Conservation (phyloP, 75 land plant genomes). For the Gnetum montanum region DNA sequence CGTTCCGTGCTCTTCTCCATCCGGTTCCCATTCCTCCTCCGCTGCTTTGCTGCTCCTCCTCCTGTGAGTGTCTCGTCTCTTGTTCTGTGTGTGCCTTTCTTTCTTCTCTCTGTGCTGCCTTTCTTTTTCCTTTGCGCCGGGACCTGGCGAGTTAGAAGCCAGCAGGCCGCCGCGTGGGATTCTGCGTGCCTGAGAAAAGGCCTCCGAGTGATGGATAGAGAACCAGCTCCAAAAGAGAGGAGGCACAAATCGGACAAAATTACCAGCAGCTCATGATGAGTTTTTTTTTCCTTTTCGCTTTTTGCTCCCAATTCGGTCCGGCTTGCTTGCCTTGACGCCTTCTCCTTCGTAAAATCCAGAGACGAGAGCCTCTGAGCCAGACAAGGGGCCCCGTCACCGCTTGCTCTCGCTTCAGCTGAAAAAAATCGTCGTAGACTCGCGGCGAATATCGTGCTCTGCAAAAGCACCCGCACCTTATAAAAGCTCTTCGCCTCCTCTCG, state of each 20-base stretch:
- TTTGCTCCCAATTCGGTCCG: too few species aligned
- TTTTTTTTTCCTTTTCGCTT: not conserved
- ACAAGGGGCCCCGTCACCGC: too few species aligned
- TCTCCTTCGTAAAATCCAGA: not conserved
- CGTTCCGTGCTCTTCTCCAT: conserved; percentile 52
- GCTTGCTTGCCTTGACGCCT: conserved; percentile 1
- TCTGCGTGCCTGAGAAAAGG: conserved; percentile 1
- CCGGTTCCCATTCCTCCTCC: conserved; percentile 42
- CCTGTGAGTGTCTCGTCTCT: not conserved
- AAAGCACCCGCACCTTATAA: not conserved
- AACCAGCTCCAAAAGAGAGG: conserved; percentile 6
- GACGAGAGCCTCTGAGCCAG: too few species aligned
- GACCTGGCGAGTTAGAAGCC: not conserved
- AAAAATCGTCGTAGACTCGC: not conserved
- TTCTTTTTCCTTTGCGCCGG: not conserved
- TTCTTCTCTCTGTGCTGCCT: not conserved
- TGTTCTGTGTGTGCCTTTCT: too few species aligned
- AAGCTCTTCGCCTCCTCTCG: too few species aligned
- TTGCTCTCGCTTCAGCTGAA: too few species aligned
- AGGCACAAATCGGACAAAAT: conserved; percentile 8
- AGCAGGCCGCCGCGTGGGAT: not conserved
- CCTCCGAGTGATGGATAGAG: too few species aligned
- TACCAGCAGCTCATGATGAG: not conserved
- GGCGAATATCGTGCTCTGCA: conserved; percentile 9
- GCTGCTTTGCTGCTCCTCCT: not conserved